Conservation (phyloP, 495 filamentous ascomycete species). For the Penicillium longicatenatum region DNA sequence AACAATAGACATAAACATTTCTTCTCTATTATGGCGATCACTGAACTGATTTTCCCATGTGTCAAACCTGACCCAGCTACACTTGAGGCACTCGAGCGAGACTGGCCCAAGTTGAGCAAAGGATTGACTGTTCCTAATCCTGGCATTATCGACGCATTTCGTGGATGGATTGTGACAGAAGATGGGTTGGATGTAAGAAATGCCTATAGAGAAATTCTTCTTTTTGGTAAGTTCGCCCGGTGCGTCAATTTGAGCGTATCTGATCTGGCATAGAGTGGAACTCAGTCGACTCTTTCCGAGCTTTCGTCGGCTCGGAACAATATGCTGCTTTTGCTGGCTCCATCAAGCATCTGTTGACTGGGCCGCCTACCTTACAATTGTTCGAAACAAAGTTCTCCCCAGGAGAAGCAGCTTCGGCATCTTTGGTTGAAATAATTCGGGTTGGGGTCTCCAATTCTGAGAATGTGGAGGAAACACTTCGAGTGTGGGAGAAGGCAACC, state of each 20-base stretch:
- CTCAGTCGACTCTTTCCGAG: slow-evolving; percentile 5
- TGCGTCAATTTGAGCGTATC: not conserved
- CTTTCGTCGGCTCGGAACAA: slow-evolving; percentile 5
- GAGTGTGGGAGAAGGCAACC: slow-evolving; percentile 2
- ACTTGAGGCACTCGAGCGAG: slow-evolving; percentile 3
- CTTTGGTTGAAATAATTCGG: slow-evolving; percentile 9
- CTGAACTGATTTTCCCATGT: slow-evolving; percentile 10
- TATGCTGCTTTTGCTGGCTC: not conserved
- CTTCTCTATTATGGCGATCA: slow-evolving; percentile 2
- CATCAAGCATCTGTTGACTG: slow-evolving; percentile 3
- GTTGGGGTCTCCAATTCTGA: not conserved
- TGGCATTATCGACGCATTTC: slow-evolving; percentile 2
- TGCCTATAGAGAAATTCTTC: slow-evolving; percentile 1
- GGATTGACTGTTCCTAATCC: slow-evolving; percentile 9
- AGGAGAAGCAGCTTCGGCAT: not conserved
- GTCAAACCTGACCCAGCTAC: slow-evolving; percentile 6
- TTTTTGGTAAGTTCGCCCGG: slow-evolving; percentile 7
- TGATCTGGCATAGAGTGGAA: slow-evolving; percentile 11
- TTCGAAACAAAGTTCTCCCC: slow-evolving; percentile 8
- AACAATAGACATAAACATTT: not conserved
- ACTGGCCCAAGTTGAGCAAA: slow-evolving; percentile 6
- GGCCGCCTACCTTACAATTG: slow-evolving; percentile 10
- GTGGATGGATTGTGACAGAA: slow-evolving; percentile 10
- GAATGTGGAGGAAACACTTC: not conserved
- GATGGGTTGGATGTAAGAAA: slow-evolving; percentile 10